These are phyloP conservation scores for Entoloma clypeatum DNA, from an alignment of 1,284 basidiomycete genomes.

Conservation along the genomic window DNA sequence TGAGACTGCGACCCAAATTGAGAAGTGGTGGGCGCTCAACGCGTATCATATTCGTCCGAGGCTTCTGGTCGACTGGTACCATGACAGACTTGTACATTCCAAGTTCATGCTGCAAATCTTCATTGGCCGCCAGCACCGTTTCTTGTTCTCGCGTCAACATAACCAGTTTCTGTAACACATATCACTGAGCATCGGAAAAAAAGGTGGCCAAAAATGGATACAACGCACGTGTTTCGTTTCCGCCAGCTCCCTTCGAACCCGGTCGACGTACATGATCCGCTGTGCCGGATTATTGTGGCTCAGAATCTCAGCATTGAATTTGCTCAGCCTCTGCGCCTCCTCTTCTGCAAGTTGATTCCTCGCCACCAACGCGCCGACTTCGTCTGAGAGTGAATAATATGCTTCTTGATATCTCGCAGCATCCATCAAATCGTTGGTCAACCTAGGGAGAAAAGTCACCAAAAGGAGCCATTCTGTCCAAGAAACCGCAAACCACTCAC, in stretches of 20 bases:
- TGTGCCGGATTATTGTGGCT: constrained; percentile 73
- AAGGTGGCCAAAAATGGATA: constrained; percentile 1
- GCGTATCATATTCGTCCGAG: constrained; percentile 60
- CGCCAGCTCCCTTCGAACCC: constrained; percentile 63
- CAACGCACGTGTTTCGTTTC: constrained; percentile 65
- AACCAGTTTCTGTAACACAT: constrained; percentile 48
- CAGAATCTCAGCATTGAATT: constrained; percentile 74
- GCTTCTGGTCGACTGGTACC: constrained; percentile 53
- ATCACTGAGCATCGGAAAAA: constrained; percentile 4
- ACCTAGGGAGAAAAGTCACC: constrained; percentile 32
- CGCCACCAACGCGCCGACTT: constrained; percentile 58
- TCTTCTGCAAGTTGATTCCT: constrained; percentile 73
- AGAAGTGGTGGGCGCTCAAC: constrained; percentile 53
- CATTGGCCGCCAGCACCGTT: constrained; percentile 40
- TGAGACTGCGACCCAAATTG: constrained; percentile 42
- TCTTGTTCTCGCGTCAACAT: constrained; percentile 54
- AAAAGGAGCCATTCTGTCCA: neutral
- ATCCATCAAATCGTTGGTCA: constrained; percentile 53
- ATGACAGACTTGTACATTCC: constrained; percentile 67
- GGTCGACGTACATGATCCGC: constrained; percentile 70
- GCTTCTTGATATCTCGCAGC: constrained; percentile 64
- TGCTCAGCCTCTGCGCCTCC: constrained; percentile 61
- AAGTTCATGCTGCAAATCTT: constrained; percentile 58
- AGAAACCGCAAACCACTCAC: constrained; percentile 36
- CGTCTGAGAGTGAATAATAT: constrained; percentile 56